Evolutionary conservation across 352 stramenopile genomes (phyloP).

Genomic region (Phytophthora citricola): DNA sequence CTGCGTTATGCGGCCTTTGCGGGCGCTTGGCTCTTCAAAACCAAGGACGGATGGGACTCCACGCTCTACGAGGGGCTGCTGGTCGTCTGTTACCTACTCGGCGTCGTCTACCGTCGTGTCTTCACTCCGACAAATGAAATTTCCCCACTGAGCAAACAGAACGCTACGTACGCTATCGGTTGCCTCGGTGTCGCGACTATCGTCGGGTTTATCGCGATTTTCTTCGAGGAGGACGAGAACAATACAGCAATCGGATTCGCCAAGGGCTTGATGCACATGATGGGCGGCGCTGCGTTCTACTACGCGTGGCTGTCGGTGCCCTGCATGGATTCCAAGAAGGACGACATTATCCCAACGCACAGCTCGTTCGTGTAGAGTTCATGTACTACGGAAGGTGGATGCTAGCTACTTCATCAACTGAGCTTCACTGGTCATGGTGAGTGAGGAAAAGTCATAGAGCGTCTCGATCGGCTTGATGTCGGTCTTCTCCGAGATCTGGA

Average conservation of each 20-base stretch:
- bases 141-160: constrained; percentile 58
- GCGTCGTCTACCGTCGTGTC: constrained; percentile 63
- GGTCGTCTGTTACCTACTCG: constrained; percentile 59
- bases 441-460: constrained; percentile 50
- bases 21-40: constrained; percentile 85
- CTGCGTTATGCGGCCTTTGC: constrained; percentile 88
- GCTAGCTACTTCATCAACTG: neutral
- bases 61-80: constrained; percentile 76
- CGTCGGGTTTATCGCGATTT: constrained; percentile 57
- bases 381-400: neutral
- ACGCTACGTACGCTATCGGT: constrained; percentile 58
- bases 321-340: constrained; percentile 87
- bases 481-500: constrained; percentile 39
- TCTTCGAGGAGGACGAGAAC: constrained; percentile 50
- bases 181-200: constrained; percentile 52
- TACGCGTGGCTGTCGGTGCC: constrained; percentile 79
- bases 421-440: constrained; percentile 10
- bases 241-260: constrained; percentile 58
- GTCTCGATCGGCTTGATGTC: constrained; percentile 44
- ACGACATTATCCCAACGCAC: constrained; percentile 77
- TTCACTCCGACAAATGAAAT: constrained; percentile 53
- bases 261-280: constrained; percentile 75
- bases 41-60: constrained; percentile 83
- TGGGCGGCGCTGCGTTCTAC: constrained; percentile 74
- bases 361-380: constrained; percentile 55